Percentiles rank a stretch among this genome's conserved stretches.
Conservation (phyloP, 352 stramenopile genomes). For the Thraustochytrium striatum region DNA sequence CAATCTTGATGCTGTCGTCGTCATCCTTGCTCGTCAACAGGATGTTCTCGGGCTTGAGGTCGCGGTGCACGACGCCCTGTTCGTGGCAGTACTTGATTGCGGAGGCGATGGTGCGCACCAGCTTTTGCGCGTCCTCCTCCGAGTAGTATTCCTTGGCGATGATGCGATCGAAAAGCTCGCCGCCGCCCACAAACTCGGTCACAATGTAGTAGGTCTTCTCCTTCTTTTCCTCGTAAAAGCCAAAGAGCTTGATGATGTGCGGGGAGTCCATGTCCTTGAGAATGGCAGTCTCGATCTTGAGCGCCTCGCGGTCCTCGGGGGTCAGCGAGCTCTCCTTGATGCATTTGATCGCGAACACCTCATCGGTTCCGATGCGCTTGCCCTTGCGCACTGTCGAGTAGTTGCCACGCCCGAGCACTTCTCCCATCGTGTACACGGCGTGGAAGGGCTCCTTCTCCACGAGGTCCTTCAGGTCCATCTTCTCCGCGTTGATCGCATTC, state of each 20-base stretch:
- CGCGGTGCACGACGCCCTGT: constrained; percentile 73
- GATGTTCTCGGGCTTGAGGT: constrained; percentile 81
- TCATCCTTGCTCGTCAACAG: constrained; percentile 72
- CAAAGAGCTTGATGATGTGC: constrained; percentile 80
- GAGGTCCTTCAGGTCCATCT: constrained; percentile 30
- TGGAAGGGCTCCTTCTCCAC: constrained; percentile 43
- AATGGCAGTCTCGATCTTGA: constrained; percentile 60
- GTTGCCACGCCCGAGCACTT: constrained; percentile 73
- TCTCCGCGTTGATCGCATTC: constrained; percentile 31
- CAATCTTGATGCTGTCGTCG: constrained; percentile 81
- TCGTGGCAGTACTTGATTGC: constrained; percentile 46
- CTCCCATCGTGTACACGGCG: constrained; percentile 58
- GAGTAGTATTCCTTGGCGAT: constrained; percentile 85
- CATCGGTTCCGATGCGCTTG: constrained; percentile 64
- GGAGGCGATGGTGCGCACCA: constrained; percentile 59
- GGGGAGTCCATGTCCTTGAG: constrained; percentile 69
- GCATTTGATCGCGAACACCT: constrained; percentile 79
- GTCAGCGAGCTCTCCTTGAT: constrained; percentile 74
- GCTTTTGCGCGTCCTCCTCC: constrained; percentile 81
- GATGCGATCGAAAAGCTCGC: constrained; percentile 90
- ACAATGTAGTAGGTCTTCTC: constrained; percentile 80
- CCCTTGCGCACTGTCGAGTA: constrained; percentile 73
- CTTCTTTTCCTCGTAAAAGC: constrained; percentile 70
- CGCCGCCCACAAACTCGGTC: constrained; percentile 76
- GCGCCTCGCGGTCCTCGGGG: constrained; percentile 71